Percentiles rank a stretch among this genome's conserved stretches.
Evolutionary conservation across 2,329 filamentous ascomycete species (phyloP).

Genomic region (Penicillium sp.): DNA sequence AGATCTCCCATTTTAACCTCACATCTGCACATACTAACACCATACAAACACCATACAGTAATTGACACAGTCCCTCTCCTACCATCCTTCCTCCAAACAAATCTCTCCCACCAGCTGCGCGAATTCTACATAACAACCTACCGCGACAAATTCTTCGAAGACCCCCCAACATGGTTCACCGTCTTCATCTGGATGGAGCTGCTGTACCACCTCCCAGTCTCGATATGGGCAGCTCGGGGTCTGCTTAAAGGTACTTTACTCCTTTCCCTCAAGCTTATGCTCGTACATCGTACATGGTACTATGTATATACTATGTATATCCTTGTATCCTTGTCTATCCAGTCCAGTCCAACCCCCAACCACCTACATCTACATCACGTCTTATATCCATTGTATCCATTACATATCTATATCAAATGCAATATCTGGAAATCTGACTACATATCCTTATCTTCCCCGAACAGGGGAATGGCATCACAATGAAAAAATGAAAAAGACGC

Average conservation of each 20-base stretch:
- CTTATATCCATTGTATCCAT: neutral
- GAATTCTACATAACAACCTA: conserved; percentile 54
- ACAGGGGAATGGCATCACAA: neutral
- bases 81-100: conserved; percentile 44
- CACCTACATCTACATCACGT: neutral
- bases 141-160: conserved; percentile 55
- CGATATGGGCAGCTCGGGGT: conserved; percentile 51
- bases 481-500: neutral
- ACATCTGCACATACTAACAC: neutral
- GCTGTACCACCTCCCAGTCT: conserved; percentile 53
- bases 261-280: neutral
- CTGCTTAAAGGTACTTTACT: conserved; percentile 42
- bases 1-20: neutral
- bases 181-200: conserved; percentile 52
- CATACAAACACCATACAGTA: conserved; percentile 38
- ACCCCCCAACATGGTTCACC: conserved; percentile 52
- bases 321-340: neutral
- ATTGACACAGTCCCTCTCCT: conserved; percentile 56
- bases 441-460: neutral
- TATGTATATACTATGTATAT: neutral
- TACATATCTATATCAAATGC: neutral
- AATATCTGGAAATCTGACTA: neutral
- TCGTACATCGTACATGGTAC: neutral
- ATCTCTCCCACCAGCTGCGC: conserved; percentile 44
- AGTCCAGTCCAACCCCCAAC: neutral